Evolutionary conservation across 148 eudicot species (phyloP), one percentile per base, ranked within the genome.

Genomic region (Cornus kousa): DNA sequence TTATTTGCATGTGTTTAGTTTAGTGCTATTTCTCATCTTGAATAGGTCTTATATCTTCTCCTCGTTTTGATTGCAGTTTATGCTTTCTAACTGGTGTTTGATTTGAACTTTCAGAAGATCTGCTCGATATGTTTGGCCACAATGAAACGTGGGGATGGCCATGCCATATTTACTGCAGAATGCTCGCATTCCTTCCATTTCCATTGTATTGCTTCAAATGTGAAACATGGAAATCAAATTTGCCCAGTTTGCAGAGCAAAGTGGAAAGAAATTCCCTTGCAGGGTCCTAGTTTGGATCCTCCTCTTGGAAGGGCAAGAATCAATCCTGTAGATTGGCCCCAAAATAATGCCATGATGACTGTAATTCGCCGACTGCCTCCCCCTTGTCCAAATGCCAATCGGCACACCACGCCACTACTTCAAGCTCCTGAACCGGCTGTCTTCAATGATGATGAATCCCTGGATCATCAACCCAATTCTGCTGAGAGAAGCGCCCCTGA

Each of bases 161-260:
- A 81, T 68, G 98, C 98, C 31, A 92, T 92, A 78, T 94, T 92
- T 74, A 94, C 97, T 23, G 97, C 98, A 2, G 98, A 94, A 83
- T 94, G 98, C 85, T 87, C 94, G 6, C 98, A 94, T 80, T 78
- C 98, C 53, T 94, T 92, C 81, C 98, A 94, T 80, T 94, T 88
- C 83, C 87, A 87, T 67, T 94, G 98, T 78, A 94, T 94, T 62
- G 81, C 90, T 59, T 91, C 95, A 31, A 91, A 87, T 74, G 97
- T 94, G 74, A 92, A 91, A 80, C 92, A 92, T 62, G 97, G 98
- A 11, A 91, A 91, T 79, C 89, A 82, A 77, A 65, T 87, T 55
- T 94, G 98, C 90, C 98, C 98, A 10, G 85, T 92, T 67, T 94
- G 98, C 81, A 78, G 95, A 80, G 93, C 95, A 70, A 85, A 87